Base-by-base conservation (phyloP, 257 asterid genomes). In the Buddleja alternifolia region DNA sequence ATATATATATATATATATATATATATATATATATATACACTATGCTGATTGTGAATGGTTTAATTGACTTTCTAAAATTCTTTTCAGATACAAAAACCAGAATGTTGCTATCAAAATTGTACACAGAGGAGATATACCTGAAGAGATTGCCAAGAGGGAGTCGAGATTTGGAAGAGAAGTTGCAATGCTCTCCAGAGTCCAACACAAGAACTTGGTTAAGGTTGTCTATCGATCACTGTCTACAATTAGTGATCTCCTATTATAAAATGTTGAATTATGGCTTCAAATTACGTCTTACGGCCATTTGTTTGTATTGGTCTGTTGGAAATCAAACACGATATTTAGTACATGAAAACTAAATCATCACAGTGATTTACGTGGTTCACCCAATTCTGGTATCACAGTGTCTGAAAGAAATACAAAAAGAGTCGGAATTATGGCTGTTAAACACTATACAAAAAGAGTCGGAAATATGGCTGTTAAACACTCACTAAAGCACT, bases 151-250 rank as follows among this genome's bases (percentile, higher is more conserved):
- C n/a, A 89, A 84, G 82, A 82, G 74, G 76, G 93, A 85, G 48
- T 77, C 78, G 19, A 80, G 89, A 64, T 89, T 89, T 67, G 94
- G 76, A 9, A 81, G 97, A 82, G 95, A 92, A 75, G 93, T 89
- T 69, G 90, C 88, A 9, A 89, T 92, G 97, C 81, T 92, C 63
- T 89, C 97, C 40, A 83, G 83, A 85, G 98, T 92, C 46, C 94
- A 92, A 71, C 98, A 92, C 84, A 87, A 87, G 79, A 89, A 92
- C 84, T 81, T 92, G 67, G 98, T 92, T 73, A 92, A 92, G 98
- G 98, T 92, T 78, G 82, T 61, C 4, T 44, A 51, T 45, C 44
- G 8, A 58, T 61, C 51, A 17, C 57, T n/a, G n/a, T n/a, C n/a
- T 5, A 40, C 15, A 61, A 1, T 40, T 20, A 45, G 37, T 68